Base-by-base conservation (phyloP, 140 eudicot species). In the Flaveria floridana region DNA sequence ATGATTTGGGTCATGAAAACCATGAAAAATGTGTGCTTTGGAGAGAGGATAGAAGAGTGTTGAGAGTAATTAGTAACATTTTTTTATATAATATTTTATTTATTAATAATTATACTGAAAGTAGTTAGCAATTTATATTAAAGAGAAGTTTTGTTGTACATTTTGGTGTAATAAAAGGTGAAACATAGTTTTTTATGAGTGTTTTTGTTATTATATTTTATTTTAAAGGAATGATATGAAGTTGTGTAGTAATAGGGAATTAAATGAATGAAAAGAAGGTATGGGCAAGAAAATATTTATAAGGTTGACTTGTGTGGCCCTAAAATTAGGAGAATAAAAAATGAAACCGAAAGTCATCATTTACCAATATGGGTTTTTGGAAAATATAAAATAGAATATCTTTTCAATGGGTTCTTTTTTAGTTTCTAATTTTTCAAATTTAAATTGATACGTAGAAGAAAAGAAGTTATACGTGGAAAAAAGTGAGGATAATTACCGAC, bases 1-100 rank as follows among this genome's bases (percentile, higher is more conserved):
- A 72, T 50, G 82, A 73, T 65, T 50, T 64, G 41, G 81, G 67
- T 52, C 78, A 84, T 62, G 87, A 84, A 81, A 82, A 79, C 73
- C 85, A 82, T 73, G 84, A 77, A 72, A 77, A 77, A 58, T 51
- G 70, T 73, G 12, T 80, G 57, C 73, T n/a, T 53, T 56, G 21
- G 59, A 37, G 75, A 76, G 80, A 81, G 51, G 28, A 26, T 37
- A 48, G 3, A 21, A 48, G 50, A 10, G 42, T 71, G 25, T 34
- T 34, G 41, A 34, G 41, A 6, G 41, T 71, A 4, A 34, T 1
- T 34, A 34, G 41, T 34, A 34, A 4, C 3, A 0, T 26, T 34
- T 34, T 34, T 34, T 34, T 34, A 6, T 34, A 34, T 4, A 4
- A 34, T 2, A 4, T 34, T 4, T 34, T 34, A 34, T 34, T 34